These are phyloP conservation scores for Haematococcus lacustris DNA, from an alignment of 139 green algal species.

Conservation along the genomic window DNA sequence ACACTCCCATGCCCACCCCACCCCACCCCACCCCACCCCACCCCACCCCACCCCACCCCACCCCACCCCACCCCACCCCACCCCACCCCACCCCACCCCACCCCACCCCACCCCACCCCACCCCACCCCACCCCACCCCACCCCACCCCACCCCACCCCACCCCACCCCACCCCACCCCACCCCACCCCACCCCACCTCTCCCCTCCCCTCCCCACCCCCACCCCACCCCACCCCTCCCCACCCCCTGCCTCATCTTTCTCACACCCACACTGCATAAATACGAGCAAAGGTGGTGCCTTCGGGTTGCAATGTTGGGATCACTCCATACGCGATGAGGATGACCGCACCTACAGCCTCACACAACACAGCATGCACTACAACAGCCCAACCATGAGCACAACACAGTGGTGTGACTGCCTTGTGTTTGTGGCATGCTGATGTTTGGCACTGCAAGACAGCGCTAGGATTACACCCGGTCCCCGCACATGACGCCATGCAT, in stretches of 20 bases:
- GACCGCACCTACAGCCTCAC: constrained; percentile 22
- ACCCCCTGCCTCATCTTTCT: neutral
- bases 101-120: too few relatives aligned
- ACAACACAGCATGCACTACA: neutral
- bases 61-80: neutral
- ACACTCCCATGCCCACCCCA: neutral
- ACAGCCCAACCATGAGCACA: neutral
- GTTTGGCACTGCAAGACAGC: neutral
- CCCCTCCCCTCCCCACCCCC: neutral
- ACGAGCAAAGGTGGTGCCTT: constrained; percentile 29
- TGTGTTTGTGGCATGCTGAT: neutral
- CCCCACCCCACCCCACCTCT: neutral
- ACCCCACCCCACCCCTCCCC: neutral
- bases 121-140: too few relatives aligned
- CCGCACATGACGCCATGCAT: neutral
- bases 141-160: too few relatives aligned
- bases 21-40: neutral
- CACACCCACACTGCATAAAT: constrained; percentile 74
- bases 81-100: neutral
- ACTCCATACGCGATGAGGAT: constrained; percentile 69
- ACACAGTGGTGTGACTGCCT: neutral
- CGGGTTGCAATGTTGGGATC: constrained; percentile 71
- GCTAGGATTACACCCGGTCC: neutral
- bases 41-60: neutral
- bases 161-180: too few relatives aligned